Conservation (phyloP, 345 rosid genomes). For the Eucalyptus marginata region DNA sequence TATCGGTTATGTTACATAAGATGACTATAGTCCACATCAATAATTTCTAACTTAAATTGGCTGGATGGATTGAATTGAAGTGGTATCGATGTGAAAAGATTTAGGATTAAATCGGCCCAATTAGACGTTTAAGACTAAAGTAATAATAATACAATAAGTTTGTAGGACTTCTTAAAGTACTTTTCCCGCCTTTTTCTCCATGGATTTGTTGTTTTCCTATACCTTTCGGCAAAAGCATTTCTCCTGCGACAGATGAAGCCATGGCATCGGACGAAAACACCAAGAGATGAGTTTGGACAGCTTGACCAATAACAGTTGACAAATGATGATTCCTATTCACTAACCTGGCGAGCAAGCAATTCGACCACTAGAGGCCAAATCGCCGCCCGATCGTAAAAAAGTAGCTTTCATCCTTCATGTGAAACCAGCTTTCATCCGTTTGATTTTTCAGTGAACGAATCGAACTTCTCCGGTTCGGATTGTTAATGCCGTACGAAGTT, state of each 20-base stretch:
- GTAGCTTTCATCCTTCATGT: neutral
- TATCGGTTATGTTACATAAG: accelerated
- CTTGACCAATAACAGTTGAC: neutral
- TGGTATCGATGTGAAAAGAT: neutral
- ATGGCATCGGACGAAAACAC: neutral
- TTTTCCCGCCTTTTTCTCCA: neutral
- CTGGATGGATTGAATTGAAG: no score
- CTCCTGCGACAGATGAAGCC: neutral
- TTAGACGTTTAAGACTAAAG: no score
- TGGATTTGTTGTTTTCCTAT: neutral
- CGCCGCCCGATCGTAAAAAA: neutral
- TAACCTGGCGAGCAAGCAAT: neutral
- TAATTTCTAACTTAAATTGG: neutral
- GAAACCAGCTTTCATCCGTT: neutral
- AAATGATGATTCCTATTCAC: neutral
- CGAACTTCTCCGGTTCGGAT: neutral
- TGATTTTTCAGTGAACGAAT: neutral
- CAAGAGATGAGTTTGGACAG: neutral
- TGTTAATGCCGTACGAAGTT: neutral
- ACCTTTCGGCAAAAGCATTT: neutral
- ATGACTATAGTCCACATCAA: accelerated
- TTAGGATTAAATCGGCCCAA: accelerated
- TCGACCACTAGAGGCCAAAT: neutral
- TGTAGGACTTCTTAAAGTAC: neutral
- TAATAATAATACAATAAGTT: neutral